Conservation (phyloP, 176 grass and related monocot genomes). For the Aegilops bicornis region DNA sequence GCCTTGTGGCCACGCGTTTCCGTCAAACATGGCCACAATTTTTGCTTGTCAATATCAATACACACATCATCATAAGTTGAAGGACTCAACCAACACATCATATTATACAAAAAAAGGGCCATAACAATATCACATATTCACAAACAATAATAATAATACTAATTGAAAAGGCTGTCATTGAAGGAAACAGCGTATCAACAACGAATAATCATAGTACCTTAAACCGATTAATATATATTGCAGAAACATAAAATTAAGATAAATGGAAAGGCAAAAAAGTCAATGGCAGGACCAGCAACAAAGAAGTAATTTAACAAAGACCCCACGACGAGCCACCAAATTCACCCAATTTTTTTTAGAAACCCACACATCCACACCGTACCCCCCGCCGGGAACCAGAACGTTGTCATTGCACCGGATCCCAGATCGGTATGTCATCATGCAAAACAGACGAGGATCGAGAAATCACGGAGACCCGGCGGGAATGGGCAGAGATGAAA, state of each 20-base stretch:
- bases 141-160: background rate
- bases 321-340: background rate
- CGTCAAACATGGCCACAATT: background rate
- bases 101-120: background rate
- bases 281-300: background rate
- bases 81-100: background rate
- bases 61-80: too few species aligned
- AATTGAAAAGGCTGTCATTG: background rate
- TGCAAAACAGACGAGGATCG: background rate
- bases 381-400: background rate
- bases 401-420: background rate
- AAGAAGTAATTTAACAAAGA: conserved; percentile 26
- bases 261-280: background rate
- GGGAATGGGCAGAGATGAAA: background rate
- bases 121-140: background rate
- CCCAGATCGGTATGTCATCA: background rate
- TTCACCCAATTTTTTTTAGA: background rate
- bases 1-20: background rate
- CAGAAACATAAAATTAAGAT: background rate
- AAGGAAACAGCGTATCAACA: background rate
- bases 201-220: background rate
- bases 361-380: background rate
- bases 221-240: background rate
- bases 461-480: background rate
- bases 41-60: background rate